A percentile compares a stretch with the other conserved stretches of the same genome.
Conservation (phyloP, 257 asterid species). For the Solanum paucissectum region DNA sequence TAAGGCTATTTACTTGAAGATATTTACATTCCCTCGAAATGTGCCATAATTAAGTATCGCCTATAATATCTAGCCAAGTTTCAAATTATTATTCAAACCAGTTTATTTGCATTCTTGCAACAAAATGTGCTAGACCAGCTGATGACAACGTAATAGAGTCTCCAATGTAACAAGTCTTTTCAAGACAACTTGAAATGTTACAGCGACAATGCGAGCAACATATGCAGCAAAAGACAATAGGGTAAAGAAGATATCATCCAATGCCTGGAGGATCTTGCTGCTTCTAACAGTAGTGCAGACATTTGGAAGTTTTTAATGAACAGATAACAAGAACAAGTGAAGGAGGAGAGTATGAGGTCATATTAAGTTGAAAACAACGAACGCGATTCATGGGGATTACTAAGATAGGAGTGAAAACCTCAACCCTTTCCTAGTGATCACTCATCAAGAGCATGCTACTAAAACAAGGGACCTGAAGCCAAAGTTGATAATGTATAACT, state of each 20-base stretch:
- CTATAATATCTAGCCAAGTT: background rate
- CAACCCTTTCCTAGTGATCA: background rate
- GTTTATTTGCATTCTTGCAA: background rate
- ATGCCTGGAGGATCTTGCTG: background rate
- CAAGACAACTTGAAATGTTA: background rate
- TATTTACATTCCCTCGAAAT: background rate
- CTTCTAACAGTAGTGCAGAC: background rate
- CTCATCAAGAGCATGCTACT: background rate
- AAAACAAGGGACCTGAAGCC: background rate
- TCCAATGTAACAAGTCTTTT: background rate
- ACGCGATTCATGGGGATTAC: background rate
- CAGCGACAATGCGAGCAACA: background rate
- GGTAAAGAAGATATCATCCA: background rate
- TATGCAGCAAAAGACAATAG: background rate
- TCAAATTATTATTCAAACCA: background rate
- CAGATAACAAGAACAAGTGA: background rate
- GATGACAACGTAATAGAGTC: background rate
- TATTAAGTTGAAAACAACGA: background rate
- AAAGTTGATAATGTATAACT: background rate
- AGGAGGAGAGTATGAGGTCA: background rate
- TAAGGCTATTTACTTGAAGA: background rate
- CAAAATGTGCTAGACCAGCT: background rate
- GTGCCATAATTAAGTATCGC: background rate
- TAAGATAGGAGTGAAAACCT: background rate
- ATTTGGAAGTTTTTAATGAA: background rate